These are phyloP conservation scores for Phoenix dactylifera DNA, from an alignment of 176 grass and related monocot species.

Conservation along the genomic window DNA sequence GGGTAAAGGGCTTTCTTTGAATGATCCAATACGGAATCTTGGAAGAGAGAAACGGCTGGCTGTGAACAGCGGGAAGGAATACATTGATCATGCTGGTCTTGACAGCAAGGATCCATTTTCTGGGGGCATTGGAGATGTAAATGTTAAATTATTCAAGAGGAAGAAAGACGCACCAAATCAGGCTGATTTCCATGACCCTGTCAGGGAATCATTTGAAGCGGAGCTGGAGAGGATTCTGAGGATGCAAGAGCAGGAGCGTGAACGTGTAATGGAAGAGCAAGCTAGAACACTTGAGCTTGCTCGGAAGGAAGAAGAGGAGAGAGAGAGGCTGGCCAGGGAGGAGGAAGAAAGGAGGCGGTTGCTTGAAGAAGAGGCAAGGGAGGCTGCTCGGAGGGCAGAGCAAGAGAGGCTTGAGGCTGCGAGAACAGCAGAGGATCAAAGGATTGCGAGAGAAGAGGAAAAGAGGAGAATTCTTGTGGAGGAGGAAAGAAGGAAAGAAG, in stretches of 20 bases:
- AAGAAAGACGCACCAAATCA: constrained; percentile 60
- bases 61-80: constrained; percentile 32
- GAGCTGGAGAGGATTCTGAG: constrained; percentile 83
- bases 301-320: constrained; percentile 71
- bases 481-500: constrained; percentile 91
- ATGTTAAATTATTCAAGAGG: constrained; percentile 71
- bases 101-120: constrained; percentile 23
- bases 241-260: constrained; percentile 76
- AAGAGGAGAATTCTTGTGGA: constrained; percentile 47
- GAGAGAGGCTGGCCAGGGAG: constrained; percentile 68
- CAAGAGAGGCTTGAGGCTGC: constrained; percentile 73
- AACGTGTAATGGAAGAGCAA: constrained; percentile 64
- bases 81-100: constrained; percentile 47
- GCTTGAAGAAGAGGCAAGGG: constrained; percentile 69
- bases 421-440: constrained; percentile 72
- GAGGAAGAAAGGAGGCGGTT: constrained; percentile 54
- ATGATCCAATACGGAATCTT: constrained; percentile 35
- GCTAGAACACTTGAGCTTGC: constrained; percentile 60
- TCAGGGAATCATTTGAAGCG: constrained; percentile 92
- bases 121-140: constrained; percentile 39
- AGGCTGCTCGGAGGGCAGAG: constrained; percentile 64
- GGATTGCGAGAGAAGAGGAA: constrained; percentile 81
- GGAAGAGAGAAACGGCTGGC: constrained; percentile 43
- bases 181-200: constrained; percentile 75
- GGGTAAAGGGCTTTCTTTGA: constrained; percentile 41